Percentiles rank a stretch among this genome's conserved stretches.
Conservation (phyloP, 2,329 filamentous ascomycete species). For the Alternaria arborescens region DNA sequence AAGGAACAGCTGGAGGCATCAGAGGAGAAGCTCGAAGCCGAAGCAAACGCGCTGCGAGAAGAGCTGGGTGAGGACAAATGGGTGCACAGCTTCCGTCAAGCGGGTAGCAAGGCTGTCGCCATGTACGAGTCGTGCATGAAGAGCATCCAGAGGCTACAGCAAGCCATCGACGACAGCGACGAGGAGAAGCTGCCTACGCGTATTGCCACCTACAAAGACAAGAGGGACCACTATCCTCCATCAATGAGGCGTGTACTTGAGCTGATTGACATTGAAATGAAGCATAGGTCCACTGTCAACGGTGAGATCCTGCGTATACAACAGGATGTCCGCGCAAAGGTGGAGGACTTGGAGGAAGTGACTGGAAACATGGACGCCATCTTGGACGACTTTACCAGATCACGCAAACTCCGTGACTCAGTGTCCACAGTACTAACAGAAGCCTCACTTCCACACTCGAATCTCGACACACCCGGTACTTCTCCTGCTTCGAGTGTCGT, state of each 20-base stretch:
- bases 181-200: slow-evolving; percentile 70
- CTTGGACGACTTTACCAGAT: slow-evolving; percentile 73
- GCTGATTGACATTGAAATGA: slow-evolving; percentile 95
- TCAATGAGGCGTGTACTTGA: slow-evolving; percentile 90
- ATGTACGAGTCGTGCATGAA: slow-evolving; percentile 96
- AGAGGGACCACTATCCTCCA: slow-evolving; percentile 91
- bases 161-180: slow-evolving; percentile 77
- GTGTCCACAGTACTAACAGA: slow-evolving; percentile 91
- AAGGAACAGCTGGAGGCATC: slow-evolving; percentile 78
- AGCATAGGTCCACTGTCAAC: slow-evolving; percentile 94
- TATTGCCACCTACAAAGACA: slow-evolving; percentile 92
- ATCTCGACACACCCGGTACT: slow-evolving; percentile 66
- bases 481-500: slow-evolving; percentile 74
- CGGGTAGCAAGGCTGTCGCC: slow-evolving; percentile 89
- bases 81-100: slow-evolving; percentile 94
- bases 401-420: slow-evolving; percentile 85
- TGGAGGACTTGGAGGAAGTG: slow-evolving; percentile 76
- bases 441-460: slow-evolving; percentile 73
- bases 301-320: slow-evolving; percentile 91
- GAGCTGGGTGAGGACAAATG: slow-evolving; percentile 95
- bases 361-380: slow-evolving; percentile 79
- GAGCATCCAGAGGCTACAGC: slow-evolving; percentile 81
- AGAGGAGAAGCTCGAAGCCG: slow-evolving; percentile 87
- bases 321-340: slow-evolving; percentile 83
- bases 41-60: slow-evolving; percentile 86